Base-by-base conservation (phyloP, 345 rosid genomes). In the Abelmoschus esculentus region DNA sequence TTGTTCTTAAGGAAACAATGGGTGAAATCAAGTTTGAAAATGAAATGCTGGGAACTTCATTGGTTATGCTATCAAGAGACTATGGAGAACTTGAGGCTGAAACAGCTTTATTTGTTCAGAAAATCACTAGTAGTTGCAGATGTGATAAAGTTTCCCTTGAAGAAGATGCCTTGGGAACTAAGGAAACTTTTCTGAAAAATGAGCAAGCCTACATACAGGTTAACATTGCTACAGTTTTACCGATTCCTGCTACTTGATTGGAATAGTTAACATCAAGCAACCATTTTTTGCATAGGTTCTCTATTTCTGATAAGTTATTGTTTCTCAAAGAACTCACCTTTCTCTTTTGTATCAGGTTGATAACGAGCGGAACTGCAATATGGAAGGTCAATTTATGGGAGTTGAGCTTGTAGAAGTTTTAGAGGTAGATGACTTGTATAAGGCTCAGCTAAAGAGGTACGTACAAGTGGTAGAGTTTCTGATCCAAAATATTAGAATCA, bases 121-220 rank as follows among this genome's bases (percentile, higher is more conserved):
- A 79, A 72, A 75, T 88, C 26, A 73, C 82, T 17, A 72, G 57
- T 15, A 49, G 80, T 80, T 83, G 83, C 79, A 78, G 54, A 60
- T 76, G 66, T 61, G 76, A 69, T 40, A 86, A 83, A 74, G 81
- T 78, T 69, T 73, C 77, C 55, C 87, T 88, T 8, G 85, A 84
- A 78, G 89, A 84, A 78, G 89, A 84, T 72, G 87, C 86, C 72
- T 14, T 82, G 63, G 84, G 81, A 34, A 69, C 78, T 36, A 83
- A 78, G 70, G 86, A 83, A 49, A 82, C 84, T 34, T 74, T 72
- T 63, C 75, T 82, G 57, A 28, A 57, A 26, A 26, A 57, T 12
- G 61, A 57, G 34, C 61, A 11, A 13, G n/a, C 61, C 61, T 28
- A 12, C 72, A 34, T 26, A 66, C 75, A 46, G 66, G 70, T 78